phyloP scores from a whole-genome alignment of 768 basidiomycete species.

The Tulasnella sp. region DNA sequence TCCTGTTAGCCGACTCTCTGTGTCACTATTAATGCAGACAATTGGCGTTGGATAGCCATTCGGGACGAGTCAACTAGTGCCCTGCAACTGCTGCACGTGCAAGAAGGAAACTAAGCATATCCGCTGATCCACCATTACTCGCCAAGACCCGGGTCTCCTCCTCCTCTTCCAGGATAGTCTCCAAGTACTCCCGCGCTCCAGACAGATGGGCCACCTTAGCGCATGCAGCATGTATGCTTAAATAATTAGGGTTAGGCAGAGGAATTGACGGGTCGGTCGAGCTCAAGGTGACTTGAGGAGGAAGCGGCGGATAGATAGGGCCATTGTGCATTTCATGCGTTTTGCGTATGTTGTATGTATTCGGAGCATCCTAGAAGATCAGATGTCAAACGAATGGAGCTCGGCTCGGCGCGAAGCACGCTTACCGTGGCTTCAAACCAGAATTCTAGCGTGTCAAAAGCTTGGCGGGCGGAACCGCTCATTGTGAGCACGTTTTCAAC shows the following conservation, averaged over 20 bases:
- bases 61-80: too few species aligned
- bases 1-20: too few species aligned
- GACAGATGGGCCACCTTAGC: constrained; percentile 31
- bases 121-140: constrained; percentile 19
- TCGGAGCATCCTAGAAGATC: too few species aligned
- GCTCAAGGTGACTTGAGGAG: constrained; percentile 23
- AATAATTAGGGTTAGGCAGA: constrained; percentile 25
- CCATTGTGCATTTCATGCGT: too few species aligned
- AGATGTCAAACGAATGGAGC: too few species aligned
- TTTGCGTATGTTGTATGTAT: too few species aligned
- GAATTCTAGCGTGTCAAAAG: constrained; percentile 3
- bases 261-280: constrained; percentile 22
- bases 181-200: constrained; percentile 29
- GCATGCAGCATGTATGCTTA: constrained; percentile 32
- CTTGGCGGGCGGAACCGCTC: not conserved
- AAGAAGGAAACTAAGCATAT: constrained; percentile 14
- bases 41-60: too few species aligned
- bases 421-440: constrained; percentile 10
- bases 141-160: constrained; percentile 20
- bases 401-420: too few species aligned
- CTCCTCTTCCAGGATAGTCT: constrained; percentile 19
- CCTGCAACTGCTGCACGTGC: not conserved
- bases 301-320: too few species aligned
- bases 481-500: constrained; percentile 17
- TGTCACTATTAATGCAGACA: too few species aligned